Evolutionary conservation across 164 flowering plant genomes (phyloP), one percentile per base, ranked within the genome.

Genomic region (Hamamelis virginiana): DNA sequence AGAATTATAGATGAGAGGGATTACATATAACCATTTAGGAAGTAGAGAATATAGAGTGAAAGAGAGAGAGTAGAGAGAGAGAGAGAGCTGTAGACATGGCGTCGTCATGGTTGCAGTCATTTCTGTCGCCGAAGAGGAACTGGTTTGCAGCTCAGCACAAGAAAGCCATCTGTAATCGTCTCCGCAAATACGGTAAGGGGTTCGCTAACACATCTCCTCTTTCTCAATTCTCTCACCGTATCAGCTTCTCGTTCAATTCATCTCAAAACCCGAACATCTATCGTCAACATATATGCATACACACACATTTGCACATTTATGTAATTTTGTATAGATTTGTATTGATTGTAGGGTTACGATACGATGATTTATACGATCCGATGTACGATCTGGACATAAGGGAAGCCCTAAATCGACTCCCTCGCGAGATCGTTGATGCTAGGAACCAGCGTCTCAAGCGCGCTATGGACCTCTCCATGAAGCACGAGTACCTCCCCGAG

Each of bases 401-500:
- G 84, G 97, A 91, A 74, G 97, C 99, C 0, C 74, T 92, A 43
- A 74, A 80, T 76, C 94, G 97, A 51, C 86, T 95, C 5, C 99
- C 99, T 22, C 82, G 90, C 8, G 97, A 89, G 76, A 72, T 95
- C 57, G 94, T 95, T 12, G 96, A 92, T 60, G 99, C 99, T 0
- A 85, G 99, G 71, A 78, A 80, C 68, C 96, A 91, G 80, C 94
- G 99, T n/a, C 84, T 95, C 58, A 88, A 89, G 83, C 91, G 99
- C 22, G 99, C 99, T 70, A 84, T 92, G 82, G 97, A 95, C 84
- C 92, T 95, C 43, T 95, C 99, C 69, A 83, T 95, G 99, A 95
- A 95, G 80, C 99, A 95, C 76, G 82, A 85, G 72, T 87, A 95
- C 76, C 94, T 95, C 21, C 80, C 97, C 6, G 82, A 78, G 11